Conservation (phyloP, 495 filamentous ascomycete genomes). For the Penicillium coffeae region DNA sequence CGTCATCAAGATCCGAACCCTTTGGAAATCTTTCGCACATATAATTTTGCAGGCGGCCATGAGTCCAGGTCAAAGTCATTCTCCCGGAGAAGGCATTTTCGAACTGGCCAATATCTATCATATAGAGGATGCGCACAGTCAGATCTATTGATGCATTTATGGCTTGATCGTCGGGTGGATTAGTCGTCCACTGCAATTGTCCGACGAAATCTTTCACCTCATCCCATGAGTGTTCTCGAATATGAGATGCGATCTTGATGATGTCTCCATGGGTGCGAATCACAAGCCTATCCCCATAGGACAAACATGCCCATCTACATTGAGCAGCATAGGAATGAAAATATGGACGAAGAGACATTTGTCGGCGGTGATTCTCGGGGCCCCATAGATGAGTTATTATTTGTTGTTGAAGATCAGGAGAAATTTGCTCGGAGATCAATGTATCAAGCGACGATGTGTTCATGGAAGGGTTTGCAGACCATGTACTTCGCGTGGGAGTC, state of each 20-base stretch:
- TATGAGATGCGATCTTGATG: background rate
- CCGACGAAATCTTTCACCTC: background rate
- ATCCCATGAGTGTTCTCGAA: background rate
- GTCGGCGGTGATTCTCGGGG: background rate
- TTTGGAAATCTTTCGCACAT: background rate
- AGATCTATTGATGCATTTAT: background rate
- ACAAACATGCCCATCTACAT: background rate
- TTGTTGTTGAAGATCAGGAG: background rate
- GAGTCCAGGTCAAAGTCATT: background rate
- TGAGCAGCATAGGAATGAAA: background rate
- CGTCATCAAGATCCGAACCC: background rate
- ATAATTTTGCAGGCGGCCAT: background rate
- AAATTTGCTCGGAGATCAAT: no score
- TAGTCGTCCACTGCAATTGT: background rate
- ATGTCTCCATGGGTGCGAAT: background rate
- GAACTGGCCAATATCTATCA: background rate
- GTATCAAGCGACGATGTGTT: no score
- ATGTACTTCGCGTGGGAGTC: no score
- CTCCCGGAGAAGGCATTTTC: background rate
- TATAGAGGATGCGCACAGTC: background rate
- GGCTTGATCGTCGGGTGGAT: background rate
- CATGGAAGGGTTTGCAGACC: no score
- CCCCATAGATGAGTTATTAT: background rate
- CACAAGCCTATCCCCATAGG: background rate
- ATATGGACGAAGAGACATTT: background rate